phyloP scores from a whole-genome alignment of 805 yeast species.

The Lachancea dasiensis region DNA sequence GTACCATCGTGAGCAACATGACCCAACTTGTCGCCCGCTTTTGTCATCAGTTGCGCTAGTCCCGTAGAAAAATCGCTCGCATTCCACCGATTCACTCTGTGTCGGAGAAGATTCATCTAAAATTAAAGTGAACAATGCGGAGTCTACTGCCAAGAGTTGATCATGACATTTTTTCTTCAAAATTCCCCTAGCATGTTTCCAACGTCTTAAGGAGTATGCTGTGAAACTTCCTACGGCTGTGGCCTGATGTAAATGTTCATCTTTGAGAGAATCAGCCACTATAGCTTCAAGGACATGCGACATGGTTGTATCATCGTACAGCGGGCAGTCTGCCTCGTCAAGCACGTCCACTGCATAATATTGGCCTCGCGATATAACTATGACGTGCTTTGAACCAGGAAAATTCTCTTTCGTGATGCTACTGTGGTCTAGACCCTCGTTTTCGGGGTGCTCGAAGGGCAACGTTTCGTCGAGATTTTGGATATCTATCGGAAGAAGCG shows the following conservation, averaged over 20 bases:
- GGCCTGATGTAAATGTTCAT: slow-evolving; percentile 54
- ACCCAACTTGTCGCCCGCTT: slow-evolving; percentile 78
- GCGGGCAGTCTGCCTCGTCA: slow-evolving; percentile 56
- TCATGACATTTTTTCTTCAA: slow-evolving; percentile 37
- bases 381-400: slow-evolving; percentile 59
- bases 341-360: slow-evolving; percentile 84
- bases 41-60: slow-evolving; percentile 57
- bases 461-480: slow-evolving; percentile 28
- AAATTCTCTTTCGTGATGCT: slow-evolving; percentile 76
- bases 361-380: slow-evolving; percentile 74
- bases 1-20: slow-evolving; percentile 92
- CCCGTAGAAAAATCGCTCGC: slow-evolving; percentile 77
- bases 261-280: slow-evolving; percentile 56
- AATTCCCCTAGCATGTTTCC: slow-evolving; percentile 67
- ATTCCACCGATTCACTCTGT: slow-evolving; percentile 20
- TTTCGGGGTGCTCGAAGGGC: slow-evolving; percentile 40
- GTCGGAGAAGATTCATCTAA: slow-evolving; percentile 57
- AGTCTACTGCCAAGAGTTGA: slow-evolving; percentile 48
- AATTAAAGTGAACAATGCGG: slow-evolving; percentile 74
- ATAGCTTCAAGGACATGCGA: slow-evolving; percentile 60
- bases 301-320: slow-evolving; percentile 62
- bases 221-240: slow-evolving; percentile 79
- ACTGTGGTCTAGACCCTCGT: slow-evolving; percentile 38
- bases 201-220: slow-evolving; percentile 75
- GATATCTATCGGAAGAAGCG: slow-evolving; percentile 26